phyloP scores from a whole-genome alignment of 352 stramenopile genomes.

The Phytopythium mirpurense region DNA sequence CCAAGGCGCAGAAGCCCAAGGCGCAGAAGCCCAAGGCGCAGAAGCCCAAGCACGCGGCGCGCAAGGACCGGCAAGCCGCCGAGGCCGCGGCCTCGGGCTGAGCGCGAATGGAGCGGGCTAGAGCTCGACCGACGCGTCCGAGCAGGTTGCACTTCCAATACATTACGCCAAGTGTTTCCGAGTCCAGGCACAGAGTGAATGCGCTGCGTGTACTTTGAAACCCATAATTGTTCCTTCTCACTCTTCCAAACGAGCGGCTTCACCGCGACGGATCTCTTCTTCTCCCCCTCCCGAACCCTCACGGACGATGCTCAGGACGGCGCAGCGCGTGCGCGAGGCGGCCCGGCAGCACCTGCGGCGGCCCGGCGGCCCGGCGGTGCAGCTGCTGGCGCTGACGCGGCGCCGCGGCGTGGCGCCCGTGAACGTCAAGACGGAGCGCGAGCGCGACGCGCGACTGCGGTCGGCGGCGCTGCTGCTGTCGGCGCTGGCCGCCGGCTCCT shows the following conservation, averaged over 20 bases:
- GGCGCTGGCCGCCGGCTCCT: conserved; percentile 17
- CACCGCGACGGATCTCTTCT: too few species aligned
- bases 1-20: conserved; percentile 8
- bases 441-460: conserved; percentile 6
- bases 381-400: conserved; percentile 19
- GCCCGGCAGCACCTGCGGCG: conserved; percentile 2
- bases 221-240: too few species aligned
- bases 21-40: conserved; percentile 48
- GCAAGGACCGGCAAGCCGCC: conserved; percentile 43
- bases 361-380: conserved; percentile 16
- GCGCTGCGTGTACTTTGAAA: too few species aligned
- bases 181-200: neutral
- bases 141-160: conserved; percentile 5
- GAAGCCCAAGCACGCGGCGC: conserved; percentile 55
- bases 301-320: conserved; percentile 1
- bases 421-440: conserved; percentile 14
- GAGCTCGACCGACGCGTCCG: too few species aligned
- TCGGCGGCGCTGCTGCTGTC: conserved; percentile 18
- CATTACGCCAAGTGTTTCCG: neutral
- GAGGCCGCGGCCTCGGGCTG: conserved; percentile 21
- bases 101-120: too few species aligned
- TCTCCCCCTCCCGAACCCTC: too few species aligned
- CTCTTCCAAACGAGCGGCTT: too few species aligned
- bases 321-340: neutral
- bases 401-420: conserved; percentile 16